These are phyloP conservation scores for Scheffersomyces titani DNA, from an alignment of 1,139 yeast species.

Conservation along the genomic window DNA sequence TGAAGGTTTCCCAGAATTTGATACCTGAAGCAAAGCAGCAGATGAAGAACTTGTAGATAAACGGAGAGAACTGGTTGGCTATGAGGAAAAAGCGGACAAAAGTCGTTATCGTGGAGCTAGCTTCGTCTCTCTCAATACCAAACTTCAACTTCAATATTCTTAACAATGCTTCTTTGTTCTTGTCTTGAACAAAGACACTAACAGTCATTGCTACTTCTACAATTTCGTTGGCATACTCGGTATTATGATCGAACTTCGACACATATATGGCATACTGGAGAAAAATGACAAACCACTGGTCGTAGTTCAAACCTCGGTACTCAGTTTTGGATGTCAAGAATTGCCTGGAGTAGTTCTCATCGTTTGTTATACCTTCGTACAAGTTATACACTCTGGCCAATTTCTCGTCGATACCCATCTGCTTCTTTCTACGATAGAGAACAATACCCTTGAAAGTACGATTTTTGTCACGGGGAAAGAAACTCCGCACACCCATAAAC, in stretches of 20 bases:
- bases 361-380: slow-evolving; percentile 61
- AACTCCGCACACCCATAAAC: slow-evolving; percentile 72
- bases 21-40: slow-evolving; percentile 68
- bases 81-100: slow-evolving; percentile 64
- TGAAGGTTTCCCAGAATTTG: slow-evolving; percentile 58
- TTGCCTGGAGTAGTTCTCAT: slow-evolving; percentile 35
- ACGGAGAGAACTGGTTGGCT: slow-evolving; percentile 73
- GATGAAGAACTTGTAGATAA: slow-evolving; percentile 64
- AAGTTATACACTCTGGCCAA: slow-evolving; percentile 66
- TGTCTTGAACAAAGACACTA: slow-evolving; percentile 71
- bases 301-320: slow-evolving; percentile 75
- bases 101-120: slow-evolving; percentile 46
- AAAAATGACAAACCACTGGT: slow-evolving; percentile 82
- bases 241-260: slow-evolving; percentile 59
- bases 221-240: slow-evolving; percentile 67
- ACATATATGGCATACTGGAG: slow-evolving; percentile 73
- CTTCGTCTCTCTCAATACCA: slow-evolving; percentile 56
- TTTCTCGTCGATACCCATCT: slow-evolving; percentile 69
- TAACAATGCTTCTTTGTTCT: slow-evolving; percentile 54
- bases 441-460: slow-evolving; percentile 70
- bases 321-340: slow-evolving; percentile 48
- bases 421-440: slow-evolving; percentile 58
- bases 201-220: slow-evolving; percentile 75
- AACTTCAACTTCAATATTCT: slow-evolving; percentile 67
- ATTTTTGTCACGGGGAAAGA: slow-evolving; percentile 76